Evolutionary conservation across 768 basidiomycete species (phyloP).

Genomic region (Agaricus subrufescens): DNA sequence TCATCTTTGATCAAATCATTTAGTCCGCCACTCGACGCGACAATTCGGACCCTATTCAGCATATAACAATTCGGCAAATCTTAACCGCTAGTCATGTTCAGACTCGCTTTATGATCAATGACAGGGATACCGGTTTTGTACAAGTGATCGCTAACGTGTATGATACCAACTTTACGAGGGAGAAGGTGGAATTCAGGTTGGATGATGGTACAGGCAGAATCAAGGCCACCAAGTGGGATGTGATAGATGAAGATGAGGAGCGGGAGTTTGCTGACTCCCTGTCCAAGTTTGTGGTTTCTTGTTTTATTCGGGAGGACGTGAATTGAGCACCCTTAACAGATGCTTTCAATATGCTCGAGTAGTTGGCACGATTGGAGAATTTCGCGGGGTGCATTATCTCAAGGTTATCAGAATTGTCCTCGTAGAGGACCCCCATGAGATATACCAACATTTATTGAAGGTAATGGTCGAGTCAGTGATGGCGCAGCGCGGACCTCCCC

Average conservation of each 20-base stretch:
- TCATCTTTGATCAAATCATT: not conserved
- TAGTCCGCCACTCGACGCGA: not conserved
- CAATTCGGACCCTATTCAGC: not conserved
- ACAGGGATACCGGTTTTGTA: constrained; percentile 9
- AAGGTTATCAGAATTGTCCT: constrained; percentile 13
- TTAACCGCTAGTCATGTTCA: not conserved
- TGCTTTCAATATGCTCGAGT: constrained; percentile 15
- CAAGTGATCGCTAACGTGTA: constrained; percentile 10
- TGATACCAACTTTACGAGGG: not conserved
- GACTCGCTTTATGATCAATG: constrained; percentile 8
- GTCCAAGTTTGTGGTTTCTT: not conserved
- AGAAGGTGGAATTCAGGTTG: constrained; percentile 4
- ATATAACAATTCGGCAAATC: constrained; percentile 9
- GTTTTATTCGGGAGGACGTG: not conserved
- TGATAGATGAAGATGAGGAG: constrained; percentile 1
- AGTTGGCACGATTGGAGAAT: constrained; percentile 18
- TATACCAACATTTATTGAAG: constrained; percentile 23
- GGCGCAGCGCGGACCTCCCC: constrained; percentile 17
- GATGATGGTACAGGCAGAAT: constrained; percentile 13
- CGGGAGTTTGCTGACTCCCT: not conserved
- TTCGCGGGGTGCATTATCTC: constrained; percentile 17
- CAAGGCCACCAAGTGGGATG: constrained; percentile 6
- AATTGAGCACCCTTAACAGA: not conserved
- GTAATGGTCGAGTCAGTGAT: constrained; percentile 16
- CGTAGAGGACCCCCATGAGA: constrained; percentile 19